A percentile compares a stretch with the other conserved stretches of the same genome.
Evolutionary conservation across 257 asterid species (phyloP).

Genomic region (Plectranthus barbatus): DNA sequence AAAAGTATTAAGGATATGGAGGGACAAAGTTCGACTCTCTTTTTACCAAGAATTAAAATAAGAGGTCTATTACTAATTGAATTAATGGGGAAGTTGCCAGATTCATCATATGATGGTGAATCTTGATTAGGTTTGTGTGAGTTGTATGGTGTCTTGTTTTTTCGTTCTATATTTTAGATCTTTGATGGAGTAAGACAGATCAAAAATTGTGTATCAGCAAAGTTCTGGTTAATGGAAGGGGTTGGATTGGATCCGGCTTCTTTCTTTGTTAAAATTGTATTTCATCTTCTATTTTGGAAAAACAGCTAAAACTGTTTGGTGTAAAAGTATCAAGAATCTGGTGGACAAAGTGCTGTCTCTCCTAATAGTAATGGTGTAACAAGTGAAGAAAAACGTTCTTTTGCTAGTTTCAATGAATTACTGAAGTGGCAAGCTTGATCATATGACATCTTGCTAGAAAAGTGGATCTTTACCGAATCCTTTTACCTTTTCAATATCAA

Average conservation of each 20-base stretch:
- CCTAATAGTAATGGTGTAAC: no score
- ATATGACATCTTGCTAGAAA: conserved; percentile 12
- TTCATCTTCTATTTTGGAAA: not conserved
- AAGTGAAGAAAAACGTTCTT: not conserved
- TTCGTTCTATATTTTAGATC: not conserved
- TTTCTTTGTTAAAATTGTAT: not conserved
- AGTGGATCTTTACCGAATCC: conserved; percentile 21
- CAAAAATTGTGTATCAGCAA: not conserved
- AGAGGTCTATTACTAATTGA: no score
- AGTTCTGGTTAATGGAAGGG: not conserved
- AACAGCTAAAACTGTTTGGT: not conserved
- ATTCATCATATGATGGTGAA: no score
- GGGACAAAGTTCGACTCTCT: no score
- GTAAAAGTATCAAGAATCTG: not conserved
- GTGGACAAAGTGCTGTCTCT: not conserved
- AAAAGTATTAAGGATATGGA: no score
- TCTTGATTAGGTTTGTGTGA: no score
- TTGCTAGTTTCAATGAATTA: not conserved
- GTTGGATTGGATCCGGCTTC: not conserved
- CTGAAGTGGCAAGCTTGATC: not conserved
- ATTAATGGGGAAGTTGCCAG: no score
- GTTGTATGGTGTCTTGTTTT: no score
- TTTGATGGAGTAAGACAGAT: not conserved
- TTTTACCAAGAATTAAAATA: no score
- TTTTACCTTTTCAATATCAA: conserved; percentile 10